phyloP scores from a whole-genome alignment of 257 asterid genomes.

The Solanum corneliomulleri region DNA sequence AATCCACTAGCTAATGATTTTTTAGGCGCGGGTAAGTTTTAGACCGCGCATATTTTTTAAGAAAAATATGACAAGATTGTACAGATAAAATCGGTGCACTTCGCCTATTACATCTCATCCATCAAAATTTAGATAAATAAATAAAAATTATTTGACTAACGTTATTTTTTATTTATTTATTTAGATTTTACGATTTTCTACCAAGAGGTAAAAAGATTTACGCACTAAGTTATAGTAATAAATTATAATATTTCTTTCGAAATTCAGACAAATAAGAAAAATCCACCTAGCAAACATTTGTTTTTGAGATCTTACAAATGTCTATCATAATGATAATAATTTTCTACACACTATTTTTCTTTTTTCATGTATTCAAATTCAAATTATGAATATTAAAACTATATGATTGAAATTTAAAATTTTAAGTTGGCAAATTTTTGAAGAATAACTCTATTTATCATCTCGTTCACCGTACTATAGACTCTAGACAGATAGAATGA shows the following conservation, averaged over 20 bases:
- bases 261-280: neutral
- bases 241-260: too few species aligned
- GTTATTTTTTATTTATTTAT: neutral
- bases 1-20: neutral
- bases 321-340: neutral
- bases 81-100: neutral
- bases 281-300: neutral
- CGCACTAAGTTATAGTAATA: neutral
- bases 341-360: neutral
- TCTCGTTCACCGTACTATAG: neutral
- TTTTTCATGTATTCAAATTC: neutral
- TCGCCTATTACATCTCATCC: neutral
- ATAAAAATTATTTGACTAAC: neutral
- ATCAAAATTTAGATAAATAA: neutral
- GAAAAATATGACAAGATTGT: neutral
- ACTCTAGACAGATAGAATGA: neutral
- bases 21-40: neutral
- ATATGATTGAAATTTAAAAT: neutral
- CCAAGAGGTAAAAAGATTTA: neutral
- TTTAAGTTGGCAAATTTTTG: neutral
- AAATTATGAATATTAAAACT: neutral
- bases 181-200: neutral
- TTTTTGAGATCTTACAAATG: neutral
- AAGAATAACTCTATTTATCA: neutral
- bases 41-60: neutral